Evolutionary conservation across 805 yeast species (phyloP), one percentile per base, ranked within the genome.

Genomic region (Kuraishia floccosa): DNA sequence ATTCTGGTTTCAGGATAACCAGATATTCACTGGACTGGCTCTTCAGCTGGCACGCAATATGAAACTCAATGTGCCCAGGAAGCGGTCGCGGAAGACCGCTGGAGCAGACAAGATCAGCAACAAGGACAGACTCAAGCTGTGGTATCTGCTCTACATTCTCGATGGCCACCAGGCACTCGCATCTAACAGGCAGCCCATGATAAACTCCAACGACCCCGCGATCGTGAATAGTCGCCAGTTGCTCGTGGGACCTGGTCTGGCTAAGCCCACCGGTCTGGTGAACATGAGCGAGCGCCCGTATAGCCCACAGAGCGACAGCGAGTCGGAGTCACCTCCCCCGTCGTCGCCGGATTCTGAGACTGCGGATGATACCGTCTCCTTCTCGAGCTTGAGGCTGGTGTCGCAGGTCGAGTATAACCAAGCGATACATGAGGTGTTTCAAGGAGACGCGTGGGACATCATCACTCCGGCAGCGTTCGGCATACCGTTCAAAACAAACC

Each of bases 131-230:
- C 49, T 76, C 29, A 73, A 72, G 40, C 51, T 77, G 27, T 77
- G 85, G 85, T 77, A 76, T 44, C 53, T 77, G 35, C 50, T 77
- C 14, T 77, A 71, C 47, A 67, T 75, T 7, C 51, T 76, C 23
- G 85, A 77, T 49, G 82, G 83, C 0, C 81, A 77, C 39, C 83
- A 76, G 40, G 70, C 80, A 39, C 50, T 76, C 42, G 65, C 76
- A 0, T 68, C 65, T 41, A 69, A 71, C 39, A 60, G 79, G 39
- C 68, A 68, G 34, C 71, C 80, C 0, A 44, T 76, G 27, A 63
- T 76, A n/a, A 58, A 60, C 31, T 49, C 63, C 2, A 44, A 51
- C 18, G 80, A 74, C 34, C 56, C 53, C 20, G 43, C 68, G 3
- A 44, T 73, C 11, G 49, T 43, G 30, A 52, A 66, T 25, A 59